Conservation (phyloP, 1,284 basidiomycete species). For the Trichosporon ovoides region DNA sequence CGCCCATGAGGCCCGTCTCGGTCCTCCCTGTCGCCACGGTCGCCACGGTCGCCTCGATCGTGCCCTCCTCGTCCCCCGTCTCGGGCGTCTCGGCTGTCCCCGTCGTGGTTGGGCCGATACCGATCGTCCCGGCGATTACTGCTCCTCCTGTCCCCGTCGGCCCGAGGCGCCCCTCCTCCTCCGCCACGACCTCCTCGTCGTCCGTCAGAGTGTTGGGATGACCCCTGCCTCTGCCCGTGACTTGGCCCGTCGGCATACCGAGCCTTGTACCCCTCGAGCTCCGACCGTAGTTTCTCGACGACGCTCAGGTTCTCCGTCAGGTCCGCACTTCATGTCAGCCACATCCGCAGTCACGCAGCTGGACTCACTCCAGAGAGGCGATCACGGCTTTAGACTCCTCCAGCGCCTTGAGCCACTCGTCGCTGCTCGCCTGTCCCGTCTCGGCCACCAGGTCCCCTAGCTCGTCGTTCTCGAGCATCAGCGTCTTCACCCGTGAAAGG, state of each 20-base stretch:
- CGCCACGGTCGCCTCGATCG: background rate
- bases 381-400: conserved; percentile 39
- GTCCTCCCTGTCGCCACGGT: background rate
- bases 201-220: background rate
- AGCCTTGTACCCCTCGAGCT: conserved; percentile 30
- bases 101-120: conserved; percentile 1
- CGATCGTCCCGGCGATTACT: conserved; percentile 9
- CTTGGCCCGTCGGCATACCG: conserved; percentile 17
- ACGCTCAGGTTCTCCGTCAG: conserved; percentile 33
- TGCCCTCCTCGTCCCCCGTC: background rate
- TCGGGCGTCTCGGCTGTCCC: background rate
- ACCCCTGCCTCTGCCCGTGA: background rate
- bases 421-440: conserved; percentile 26
- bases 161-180: background rate
- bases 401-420: conserved; percentile 34
- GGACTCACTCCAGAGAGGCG: conserved; percentile 38
- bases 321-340: conserved; percentile 29
- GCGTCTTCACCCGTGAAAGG: conserved; percentile 33
- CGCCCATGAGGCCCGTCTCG: background rate
- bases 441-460: conserved; percentile 43
- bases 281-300: conserved; percentile 27
- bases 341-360: background rate
- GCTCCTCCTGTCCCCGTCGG: background rate
- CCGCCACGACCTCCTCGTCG: background rate
- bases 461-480: conserved; percentile 44